These are phyloP conservation scores for Lactarius vividus DNA, from an alignment of 768 basidiomycete genomes.

Conservation along the genomic window DNA sequence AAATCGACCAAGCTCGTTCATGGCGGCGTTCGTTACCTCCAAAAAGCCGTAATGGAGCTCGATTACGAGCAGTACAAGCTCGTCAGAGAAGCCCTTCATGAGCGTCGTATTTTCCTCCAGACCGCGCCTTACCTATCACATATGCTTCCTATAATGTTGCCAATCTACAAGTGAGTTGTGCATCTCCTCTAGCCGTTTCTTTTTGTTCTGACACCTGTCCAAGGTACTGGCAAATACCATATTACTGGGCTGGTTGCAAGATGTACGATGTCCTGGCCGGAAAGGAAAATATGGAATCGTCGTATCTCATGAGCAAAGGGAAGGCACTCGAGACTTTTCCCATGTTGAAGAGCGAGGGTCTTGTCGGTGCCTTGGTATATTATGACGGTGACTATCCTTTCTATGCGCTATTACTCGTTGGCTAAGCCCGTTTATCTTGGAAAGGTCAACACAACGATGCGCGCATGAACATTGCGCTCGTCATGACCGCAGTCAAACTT, in stretches of 20 bases:
- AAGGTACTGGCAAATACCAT: slow-evolving; percentile 95
- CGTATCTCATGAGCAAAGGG: slow-evolving; percentile 92
- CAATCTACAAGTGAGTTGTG: slow-evolving; percentile 78
- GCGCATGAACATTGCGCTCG: slow-evolving; percentile 94
- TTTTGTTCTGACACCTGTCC: not conserved
- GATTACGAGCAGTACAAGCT: slow-evolving; percentile 98
- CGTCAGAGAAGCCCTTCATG: slow-evolving; percentile 91
- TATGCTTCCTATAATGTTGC: slow-evolving; percentile 97
- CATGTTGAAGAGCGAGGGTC: slow-evolving; percentile 89
- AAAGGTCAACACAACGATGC: slow-evolving; percentile 97
- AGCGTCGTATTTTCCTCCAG: slow-evolving; percentile 89
- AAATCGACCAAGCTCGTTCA: slow-evolving; percentile 99
- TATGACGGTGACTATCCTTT: slow-evolving; percentile 71
- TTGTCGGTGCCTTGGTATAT: slow-evolving; percentile 94
- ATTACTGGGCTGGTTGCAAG: slow-evolving; percentile 94
- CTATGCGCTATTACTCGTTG: slow-evolving; percentile 34
- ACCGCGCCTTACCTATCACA: slow-evolving; percentile 90
- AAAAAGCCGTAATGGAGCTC: slow-evolving; percentile 93
- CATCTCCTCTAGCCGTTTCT: not conserved
- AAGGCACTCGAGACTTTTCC: slow-evolving; percentile 95
- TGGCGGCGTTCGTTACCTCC: slow-evolving; percentile 95
- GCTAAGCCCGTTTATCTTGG: slow-evolving; percentile 6
- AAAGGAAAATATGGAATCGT: slow-evolving; percentile 93
- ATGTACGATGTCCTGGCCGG: slow-evolving; percentile 95
- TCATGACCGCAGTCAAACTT: slow-evolving; percentile 91